These are phyloP conservation scores for Pholiota microspora DNA, from an alignment of 768 basidiomycete genomes.

Conservation along the genomic window DNA sequence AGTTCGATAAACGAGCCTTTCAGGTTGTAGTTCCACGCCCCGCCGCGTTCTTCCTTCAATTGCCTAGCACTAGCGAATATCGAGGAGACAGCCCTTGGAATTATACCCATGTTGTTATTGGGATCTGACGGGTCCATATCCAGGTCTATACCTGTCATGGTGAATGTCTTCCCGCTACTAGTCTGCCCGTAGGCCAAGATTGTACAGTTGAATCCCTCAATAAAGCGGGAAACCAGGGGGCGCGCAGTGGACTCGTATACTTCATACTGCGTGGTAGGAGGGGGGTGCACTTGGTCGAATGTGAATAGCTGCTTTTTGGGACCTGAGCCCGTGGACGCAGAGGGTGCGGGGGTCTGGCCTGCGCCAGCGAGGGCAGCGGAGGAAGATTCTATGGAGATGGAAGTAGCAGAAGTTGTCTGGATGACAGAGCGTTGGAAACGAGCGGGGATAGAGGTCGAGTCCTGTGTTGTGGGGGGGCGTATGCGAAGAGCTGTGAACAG, in stretches of 20 bases:
- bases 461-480: slow-evolving; percentile 82
- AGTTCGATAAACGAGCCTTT: slow-evolving; percentile 97
- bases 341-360: slow-evolving; percentile 49
- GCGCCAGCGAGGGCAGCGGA: slow-evolving; percentile 48
- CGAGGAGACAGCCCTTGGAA: slow-evolving; percentile 87
- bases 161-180: slow-evolving; percentile 94
- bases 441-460: slow-evolving; percentile 82
- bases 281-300: slow-evolving; percentile 93
- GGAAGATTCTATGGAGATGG: slow-evolving; percentile 80
- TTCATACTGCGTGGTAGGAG: slow-evolving; percentile 79
- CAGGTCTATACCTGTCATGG: slow-evolving; percentile 95
- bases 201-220: slow-evolving; percentile 96
- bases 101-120: slow-evolving; percentile 88
- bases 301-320: slow-evolving; percentile 83
- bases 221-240: slow-evolving; percentile 81
- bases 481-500: slow-evolving; percentile 72
- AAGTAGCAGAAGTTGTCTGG: slow-evolving; percentile 68
- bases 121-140: slow-evolving; percentile 84
- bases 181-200: slow-evolving; percentile 98
- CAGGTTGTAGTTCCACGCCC: slow-evolving; percentile 73
- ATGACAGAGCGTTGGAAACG: slow-evolving; percentile 92
- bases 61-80: slow-evolving; percentile 82
- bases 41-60: slow-evolving; percentile 72
- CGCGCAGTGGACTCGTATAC: slow-evolving; percentile 84
- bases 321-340: slow-evolving; percentile 40